phyloP scores from a whole-genome alignment of 2,329 filamentous ascomycete genomes.

The Botrytis medusae region DNA sequence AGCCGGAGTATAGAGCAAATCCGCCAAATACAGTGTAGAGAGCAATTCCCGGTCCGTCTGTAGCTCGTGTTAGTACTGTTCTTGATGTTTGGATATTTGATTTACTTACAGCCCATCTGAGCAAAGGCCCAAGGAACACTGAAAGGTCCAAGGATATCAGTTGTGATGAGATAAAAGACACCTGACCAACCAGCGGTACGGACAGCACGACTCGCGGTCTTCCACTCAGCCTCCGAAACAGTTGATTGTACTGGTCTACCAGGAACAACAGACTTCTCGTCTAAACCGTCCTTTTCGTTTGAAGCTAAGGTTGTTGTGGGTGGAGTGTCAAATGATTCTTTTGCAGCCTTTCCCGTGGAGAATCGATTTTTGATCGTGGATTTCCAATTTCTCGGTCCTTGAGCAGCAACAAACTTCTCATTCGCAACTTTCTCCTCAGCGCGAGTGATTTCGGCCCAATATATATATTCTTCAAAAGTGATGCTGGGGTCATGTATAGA shows the following conservation, averaged over 20 bases:
- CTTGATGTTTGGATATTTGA: neutral
- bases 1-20: slow-evolving; percentile 32
- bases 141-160: slow-evolving; percentile 33
- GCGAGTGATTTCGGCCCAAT: slow-evolving; percentile 40
- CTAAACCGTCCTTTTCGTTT: slow-evolving; percentile 2
- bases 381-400: slow-evolving; percentile 14
- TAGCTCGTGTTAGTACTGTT: neutral
- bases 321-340: slow-evolving; percentile 7
- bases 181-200: slow-evolving; percentile 31
- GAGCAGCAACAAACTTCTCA: slow-evolving; percentile 19
- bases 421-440: slow-evolving; percentile 34
- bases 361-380: slow-evolving; percentile 8
- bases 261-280: slow-evolving; percentile 11
- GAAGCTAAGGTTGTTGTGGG: neutral
- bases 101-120: slow-evolving; percentile 26
- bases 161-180: slow-evolving; percentile 34
- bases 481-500: slow-evolving; percentile 37
- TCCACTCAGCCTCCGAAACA: slow-evolving; percentile 31
- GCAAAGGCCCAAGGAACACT: slow-evolving; percentile 29
- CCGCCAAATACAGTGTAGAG: slow-evolving; percentile 31
- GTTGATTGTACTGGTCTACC: neutral
- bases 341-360: neutral
- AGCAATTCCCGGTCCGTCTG: slow-evolving; percentile 28
- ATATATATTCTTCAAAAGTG: slow-evolving; percentile 41
- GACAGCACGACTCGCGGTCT: slow-evolving; percentile 30